A percentile compares a stretch with the other conserved stretches of the same genome.
phyloP scores from a whole-genome alignment of 306 rosid species.

The Vigna radiata region DNA sequence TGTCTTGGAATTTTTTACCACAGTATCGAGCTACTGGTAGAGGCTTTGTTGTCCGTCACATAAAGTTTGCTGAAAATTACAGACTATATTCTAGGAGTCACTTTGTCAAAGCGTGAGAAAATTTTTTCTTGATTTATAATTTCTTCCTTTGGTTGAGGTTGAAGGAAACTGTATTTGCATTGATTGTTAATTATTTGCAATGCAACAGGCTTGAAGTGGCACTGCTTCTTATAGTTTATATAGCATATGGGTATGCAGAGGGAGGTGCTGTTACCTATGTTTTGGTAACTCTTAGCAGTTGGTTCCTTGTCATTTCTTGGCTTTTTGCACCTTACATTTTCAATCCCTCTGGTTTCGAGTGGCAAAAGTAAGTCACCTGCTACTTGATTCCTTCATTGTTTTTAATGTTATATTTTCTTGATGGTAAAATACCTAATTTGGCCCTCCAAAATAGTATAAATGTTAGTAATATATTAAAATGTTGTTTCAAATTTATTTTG shows the following conservation, averaged over 20 bases:
- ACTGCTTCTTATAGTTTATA: constrained; percentile 79
- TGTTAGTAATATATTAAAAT: neutral
- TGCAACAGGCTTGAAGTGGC: constrained; percentile 90
- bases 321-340: constrained; percentile 97
- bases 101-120: constrained; percentile 95
- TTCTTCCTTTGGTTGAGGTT: constrained; percentile 12
- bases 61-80: constrained; percentile 96
- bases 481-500: neutral
- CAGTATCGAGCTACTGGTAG: constrained; percentile 99
- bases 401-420: neutral
- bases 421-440: neutral
- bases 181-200: constrained; percentile 37
- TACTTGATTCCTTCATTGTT: constrained; percentile 13
- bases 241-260: constrained; percentile 75
- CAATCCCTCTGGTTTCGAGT: constrained; percentile 98
- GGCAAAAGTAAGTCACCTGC: constrained; percentile 88
- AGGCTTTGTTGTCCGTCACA: constrained; percentile 95
- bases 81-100: constrained; percentile 96
- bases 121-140: constrained; percentile 26
- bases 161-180: constrained; percentile 28
- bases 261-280: constrained; percentile 88
- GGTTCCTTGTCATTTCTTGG: constrained; percentile 99
- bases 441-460: neutral
- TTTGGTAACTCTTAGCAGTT: constrained; percentile 90
- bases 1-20: constrained; percentile 37